These are phyloP conservation scores for Lepidium sativum DNA, from an alignment of 345 rosid species.

Conservation along the genomic window DNA sequence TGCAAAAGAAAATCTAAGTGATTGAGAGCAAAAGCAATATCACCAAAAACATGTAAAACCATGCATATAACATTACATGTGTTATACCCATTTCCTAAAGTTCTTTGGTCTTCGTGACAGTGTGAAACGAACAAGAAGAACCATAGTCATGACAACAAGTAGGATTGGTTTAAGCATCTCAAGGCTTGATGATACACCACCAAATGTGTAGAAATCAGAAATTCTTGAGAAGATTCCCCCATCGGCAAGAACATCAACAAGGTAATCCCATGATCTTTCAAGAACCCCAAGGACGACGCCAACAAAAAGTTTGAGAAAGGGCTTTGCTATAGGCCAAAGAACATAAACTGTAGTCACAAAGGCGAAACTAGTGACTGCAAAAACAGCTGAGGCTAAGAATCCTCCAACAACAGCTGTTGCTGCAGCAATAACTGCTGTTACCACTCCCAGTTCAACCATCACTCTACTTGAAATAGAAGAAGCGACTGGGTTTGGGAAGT, in stretches of 20 bases:
- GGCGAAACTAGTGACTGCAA: conserved; percentile 76
- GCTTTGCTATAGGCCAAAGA: conserved; percentile 70
- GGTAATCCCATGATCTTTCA: conserved; percentile 57
- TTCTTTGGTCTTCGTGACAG: conserved; percentile 90
- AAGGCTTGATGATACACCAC: conserved; percentile 73
- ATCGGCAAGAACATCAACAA: conserved; percentile 50
- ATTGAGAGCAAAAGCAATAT: not conserved
- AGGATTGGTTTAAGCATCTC: conserved; percentile 70
- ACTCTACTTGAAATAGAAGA: conserved; percentile 92
- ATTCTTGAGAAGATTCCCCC: conserved; percentile 65
- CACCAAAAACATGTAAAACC: not conserved
- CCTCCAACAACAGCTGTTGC: conserved; percentile 87
- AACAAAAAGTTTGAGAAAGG: conserved; percentile 57
- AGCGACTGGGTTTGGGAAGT: conserved; percentile 76
- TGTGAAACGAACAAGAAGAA: conserved; percentile 82
- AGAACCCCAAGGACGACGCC: conserved; percentile 44
- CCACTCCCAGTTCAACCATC: conserved; percentile 93
- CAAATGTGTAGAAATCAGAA: conserved; percentile 58
- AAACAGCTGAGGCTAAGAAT: conserved; percentile 74
- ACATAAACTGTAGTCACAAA: conserved; percentile 66
- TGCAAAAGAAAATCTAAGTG: conserved; percentile 24
- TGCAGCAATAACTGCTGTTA: conserved; percentile 76
- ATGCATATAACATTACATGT: not conserved
- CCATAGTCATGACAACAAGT: conserved; percentile 74
- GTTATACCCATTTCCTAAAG: conserved; percentile 88